Conservation (phyloP, 176 grass and related monocot species). For the Zoysia japonica region DNA sequence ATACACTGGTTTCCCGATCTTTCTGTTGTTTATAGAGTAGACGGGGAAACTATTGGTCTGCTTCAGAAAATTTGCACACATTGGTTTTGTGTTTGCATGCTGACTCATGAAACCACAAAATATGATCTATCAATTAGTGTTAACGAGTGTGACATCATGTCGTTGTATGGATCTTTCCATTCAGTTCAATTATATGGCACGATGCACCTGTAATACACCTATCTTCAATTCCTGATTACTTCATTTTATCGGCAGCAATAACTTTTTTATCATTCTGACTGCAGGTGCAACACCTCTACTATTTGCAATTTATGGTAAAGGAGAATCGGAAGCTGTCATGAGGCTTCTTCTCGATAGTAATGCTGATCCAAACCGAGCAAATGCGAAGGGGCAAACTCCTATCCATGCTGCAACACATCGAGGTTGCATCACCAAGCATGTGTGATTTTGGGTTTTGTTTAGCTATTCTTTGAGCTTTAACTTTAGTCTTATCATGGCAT, state of each 20-base stretch:
- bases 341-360: constrained; percentile 13
- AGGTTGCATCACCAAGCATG: background rate
- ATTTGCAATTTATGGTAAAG: background rate
- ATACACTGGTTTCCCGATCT: background rate
- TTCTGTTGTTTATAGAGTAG: background rate
- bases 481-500: background rate
- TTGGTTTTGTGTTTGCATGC: background rate
- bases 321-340: background rate
- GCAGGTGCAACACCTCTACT: constrained; percentile 12
- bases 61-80: background rate
- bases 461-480: background rate
- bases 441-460: background rate
- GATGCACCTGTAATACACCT: background rate
- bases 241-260: background rate
- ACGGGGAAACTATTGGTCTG: background rate
- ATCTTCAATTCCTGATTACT: background rate
- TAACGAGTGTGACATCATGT: background rate
- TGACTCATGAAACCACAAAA: background rate
- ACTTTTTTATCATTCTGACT: background rate
- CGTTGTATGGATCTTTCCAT: background rate
- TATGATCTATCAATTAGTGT: background rate
- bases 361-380: background rate
- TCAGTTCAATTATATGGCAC: background rate
- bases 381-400: background rate
- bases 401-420: background rate